Conservation (phyloP, 805 yeast genomes). For the Barnettozyma vustinii region DNA sequence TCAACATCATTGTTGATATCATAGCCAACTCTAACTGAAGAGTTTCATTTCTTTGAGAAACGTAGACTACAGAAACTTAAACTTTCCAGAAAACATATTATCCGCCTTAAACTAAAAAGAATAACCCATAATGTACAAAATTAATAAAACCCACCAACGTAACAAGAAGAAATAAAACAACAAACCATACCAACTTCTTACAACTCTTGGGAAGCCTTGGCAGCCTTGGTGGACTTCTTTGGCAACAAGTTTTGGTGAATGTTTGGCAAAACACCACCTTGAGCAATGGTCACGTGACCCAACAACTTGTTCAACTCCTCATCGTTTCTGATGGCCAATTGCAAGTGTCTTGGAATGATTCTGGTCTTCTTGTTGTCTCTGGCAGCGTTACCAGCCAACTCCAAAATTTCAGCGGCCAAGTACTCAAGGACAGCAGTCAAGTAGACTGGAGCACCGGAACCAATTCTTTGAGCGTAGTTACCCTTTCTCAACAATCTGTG, state of each 20-base stretch:
- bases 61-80: not conserved
- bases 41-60: not conserved
- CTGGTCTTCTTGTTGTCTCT: conserved; percentile 93
- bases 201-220: conserved; percentile 59
- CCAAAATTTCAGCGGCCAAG: conserved; percentile 95
- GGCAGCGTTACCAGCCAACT: conserved; percentile 98
- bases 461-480: conserved; percentile 97
- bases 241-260: conserved; percentile 84
- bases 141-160: conserved; percentile 12
- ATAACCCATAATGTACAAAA: conserved; percentile 20
- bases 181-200: conserved; percentile 19
- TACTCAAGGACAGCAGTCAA: conserved; percentile 95
- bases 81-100: conserved; percentile 16
- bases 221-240: conserved; percentile 58
- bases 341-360: conserved; percentile 96
- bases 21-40: conserved; percentile 28
- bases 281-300: conserved; percentile 93
- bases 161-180: conserved; percentile 8
- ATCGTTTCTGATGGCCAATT: conserved; percentile 95
- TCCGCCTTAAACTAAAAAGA: conserved; percentile 17
- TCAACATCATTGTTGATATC: conserved; percentile 68
- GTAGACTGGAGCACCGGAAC: conserved; percentile 99
- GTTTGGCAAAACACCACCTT: conserved; percentile 93
- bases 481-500: conserved; percentile 96
- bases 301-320: conserved; percentile 93